These are phyloP conservation scores for Piedraia hortae DNA, from an alignment of 2,329 filamentous ascomycete genomes.

Conservation along the genomic window DNA sequence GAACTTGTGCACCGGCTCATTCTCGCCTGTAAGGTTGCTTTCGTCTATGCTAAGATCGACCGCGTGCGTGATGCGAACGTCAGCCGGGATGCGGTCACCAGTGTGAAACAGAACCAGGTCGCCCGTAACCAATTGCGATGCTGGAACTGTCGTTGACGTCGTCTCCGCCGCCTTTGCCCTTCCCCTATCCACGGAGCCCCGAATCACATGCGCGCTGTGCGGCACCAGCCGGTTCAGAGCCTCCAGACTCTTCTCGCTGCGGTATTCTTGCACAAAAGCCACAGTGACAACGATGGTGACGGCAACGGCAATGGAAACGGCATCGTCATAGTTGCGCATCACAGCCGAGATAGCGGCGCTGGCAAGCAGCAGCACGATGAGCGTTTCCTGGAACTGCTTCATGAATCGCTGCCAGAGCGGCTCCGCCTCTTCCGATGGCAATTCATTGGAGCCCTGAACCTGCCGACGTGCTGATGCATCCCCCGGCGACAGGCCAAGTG, in stretches of 20 bases:
- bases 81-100: slow-evolving; percentile 84
- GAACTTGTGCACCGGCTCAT: slow-evolving; percentile 65
- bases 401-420: slow-evolving; percentile 84
- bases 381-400: slow-evolving; percentile 87
- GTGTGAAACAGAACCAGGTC: slow-evolving; percentile 87
- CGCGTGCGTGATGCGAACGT: slow-evolving; percentile 77
- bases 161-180: slow-evolving; percentile 32
- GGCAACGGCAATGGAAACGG: slow-evolving; percentile 78
- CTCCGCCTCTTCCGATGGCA: slow-evolving; percentile 79
- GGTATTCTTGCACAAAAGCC: slow-evolving; percentile 89
- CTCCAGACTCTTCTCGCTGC: slow-evolving; percentile 91
- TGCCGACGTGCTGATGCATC: slow-evolving; percentile 59
- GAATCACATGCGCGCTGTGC: slow-evolving; percentile 84
- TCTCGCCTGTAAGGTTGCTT: slow-evolving; percentile 90
- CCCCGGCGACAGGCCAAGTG: slow-evolving; percentile 48
- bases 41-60: slow-evolving; percentile 83
- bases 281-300: slow-evolving; percentile 93
- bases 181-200: slow-evolving; percentile 20
- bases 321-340: slow-evolving; percentile 83
- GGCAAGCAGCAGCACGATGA: slow-evolving; percentile 73
- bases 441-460: slow-evolving; percentile 71
- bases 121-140: slow-evolving; percentile 64
- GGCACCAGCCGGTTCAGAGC: slow-evolving; percentile 81
- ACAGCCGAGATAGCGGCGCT: slow-evolving; percentile 73
- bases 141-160: slow-evolving; percentile 60